These are phyloP conservation scores for Dioscorea zingiberensis DNA, from an alignment of 106 monocot genomes.

Conservation along the genomic window DNA sequence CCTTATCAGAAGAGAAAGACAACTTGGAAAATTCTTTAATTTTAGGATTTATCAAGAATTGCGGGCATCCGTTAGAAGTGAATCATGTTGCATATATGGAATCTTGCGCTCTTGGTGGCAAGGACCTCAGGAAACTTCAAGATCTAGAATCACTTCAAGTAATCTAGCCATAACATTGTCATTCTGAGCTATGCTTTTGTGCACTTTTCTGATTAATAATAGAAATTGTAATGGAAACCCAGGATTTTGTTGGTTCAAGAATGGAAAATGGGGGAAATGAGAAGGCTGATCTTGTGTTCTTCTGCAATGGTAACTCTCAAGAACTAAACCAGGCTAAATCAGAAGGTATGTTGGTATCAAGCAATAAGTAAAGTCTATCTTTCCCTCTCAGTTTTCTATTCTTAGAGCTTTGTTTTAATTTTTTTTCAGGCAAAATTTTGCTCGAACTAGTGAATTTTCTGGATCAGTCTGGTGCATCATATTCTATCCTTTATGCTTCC, in stretches of 20 bases:
- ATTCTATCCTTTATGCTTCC: constrained; percentile 58
- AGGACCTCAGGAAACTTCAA: constrained; percentile 40
- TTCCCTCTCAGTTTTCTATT: neutral
- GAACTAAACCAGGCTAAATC: constrained; percentile 23
- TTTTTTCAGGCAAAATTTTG: constrained; percentile 47
- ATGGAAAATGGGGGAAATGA: constrained; percentile 20
- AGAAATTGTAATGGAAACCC: constrained; percentile 1
- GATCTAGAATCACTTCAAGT: constrained; percentile 51
- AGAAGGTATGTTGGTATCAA: constrained; percentile 41
- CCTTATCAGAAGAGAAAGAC: constrained; percentile 39
- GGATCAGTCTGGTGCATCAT: constrained; percentile 46
- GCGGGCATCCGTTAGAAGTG: constrained; percentile 36
- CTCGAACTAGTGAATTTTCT: constrained; percentile 45
- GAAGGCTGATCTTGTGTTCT: constrained; percentile 55
- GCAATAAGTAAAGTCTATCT: neutral
- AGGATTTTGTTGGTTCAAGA: constrained; percentile 59
- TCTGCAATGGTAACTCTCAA: constrained; percentile 34
- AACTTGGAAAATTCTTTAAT: constrained; percentile 64
- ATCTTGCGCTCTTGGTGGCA: constrained; percentile 46
- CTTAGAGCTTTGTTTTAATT: neutral
- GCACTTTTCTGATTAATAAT: neutral
- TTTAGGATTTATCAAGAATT: constrained; percentile 54
- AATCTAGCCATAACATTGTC: neutral
- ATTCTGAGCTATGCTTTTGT: neutral
- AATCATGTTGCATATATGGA: constrained; percentile 45